Evolutionary conservation across 1,284 basidiomycete species (phyloP).

Genomic region (Apiotrichum mycotoxinovorans): DNA sequence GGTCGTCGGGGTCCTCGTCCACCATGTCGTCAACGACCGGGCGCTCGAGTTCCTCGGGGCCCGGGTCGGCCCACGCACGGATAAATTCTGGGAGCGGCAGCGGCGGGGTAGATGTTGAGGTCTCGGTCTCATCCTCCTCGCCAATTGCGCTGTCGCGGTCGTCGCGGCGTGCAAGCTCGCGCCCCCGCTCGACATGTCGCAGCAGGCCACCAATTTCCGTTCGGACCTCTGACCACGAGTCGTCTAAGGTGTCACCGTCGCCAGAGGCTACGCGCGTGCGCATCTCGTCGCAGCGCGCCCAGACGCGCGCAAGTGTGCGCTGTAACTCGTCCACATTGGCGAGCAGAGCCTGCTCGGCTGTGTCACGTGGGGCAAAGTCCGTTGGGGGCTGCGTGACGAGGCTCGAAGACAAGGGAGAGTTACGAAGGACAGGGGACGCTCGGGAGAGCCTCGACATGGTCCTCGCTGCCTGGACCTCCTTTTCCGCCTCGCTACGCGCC

Average conservation of each 20-base stretch:
- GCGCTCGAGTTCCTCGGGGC: constrained; percentile 13
- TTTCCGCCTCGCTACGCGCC: constrained; percentile 15
- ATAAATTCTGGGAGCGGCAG: constrained; percentile 26
- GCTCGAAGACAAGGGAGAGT: neutral
- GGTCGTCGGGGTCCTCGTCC: constrained; percentile 4
- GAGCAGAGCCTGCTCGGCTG: constrained; percentile 8
- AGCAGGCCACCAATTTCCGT: constrained; percentile 19
- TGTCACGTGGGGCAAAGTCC: constrained; percentile 19
- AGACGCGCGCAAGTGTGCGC: constrained; percentile 15
- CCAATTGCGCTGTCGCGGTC: neutral
- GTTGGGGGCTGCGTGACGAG: neutral
- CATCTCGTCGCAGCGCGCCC: constrained; percentile 16
- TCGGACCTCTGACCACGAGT: constrained; percentile 17
- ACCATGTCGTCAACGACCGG: constrained; percentile 4
- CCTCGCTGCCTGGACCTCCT: constrained; percentile 4
- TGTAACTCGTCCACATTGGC: constrained; percentile 19
- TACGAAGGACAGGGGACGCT: neutral
- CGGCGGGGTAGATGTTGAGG: neutral
- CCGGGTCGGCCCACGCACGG: constrained; percentile 21
- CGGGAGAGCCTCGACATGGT: neutral
- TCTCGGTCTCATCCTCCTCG: constrained; percentile 5
- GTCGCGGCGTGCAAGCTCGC: constrained; percentile 6
- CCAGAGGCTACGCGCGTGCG: constrained; percentile 6
- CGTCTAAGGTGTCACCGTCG: neutral
- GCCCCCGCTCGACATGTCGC: constrained; percentile 18